Base-by-base conservation (phyloP, 306 rosid species). In the Ammopiptanthus mongolicus region DNA sequence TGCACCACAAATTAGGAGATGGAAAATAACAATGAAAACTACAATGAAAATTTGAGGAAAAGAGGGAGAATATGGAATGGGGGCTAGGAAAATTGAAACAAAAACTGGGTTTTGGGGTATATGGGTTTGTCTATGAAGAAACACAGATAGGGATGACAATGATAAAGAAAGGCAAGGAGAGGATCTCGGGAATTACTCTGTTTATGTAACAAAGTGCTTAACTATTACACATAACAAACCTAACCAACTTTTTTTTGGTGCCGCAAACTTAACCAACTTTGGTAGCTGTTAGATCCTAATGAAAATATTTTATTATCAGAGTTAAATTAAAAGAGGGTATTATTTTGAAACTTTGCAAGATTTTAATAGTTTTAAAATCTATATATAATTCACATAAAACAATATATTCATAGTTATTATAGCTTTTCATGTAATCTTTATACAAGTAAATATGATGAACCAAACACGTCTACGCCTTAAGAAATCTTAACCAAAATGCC, bases 91-190 rank as follows among this genome's bases (percentile, higher is more conserved):
- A 69, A 12, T 33, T 33, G 62, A 13, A 10, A 50, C 65, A 29
- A 22, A 80, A 75, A 31, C 74, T 33, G 72, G 70, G 79, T 56
- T 82, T 75, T 76, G 71, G 64, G 82, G 77, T 70, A 56, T 47
- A 65, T 57, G 65, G 71, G 34, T 48, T 62, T 78, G 42, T 22
- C 7, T 2, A 41, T 15, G 55, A 17, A 59, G 18, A 62, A 75
- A 77, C 56, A 67, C 41, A 67, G 66, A 47, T 56, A 58, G 22
- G 57, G 17, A 13, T 55, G 72, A 79, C 25, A 29, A 59, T 51
- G 47, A 21, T 25, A 85, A 77, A 53, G 77, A 69, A 68, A 79
- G 88, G 85, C 72, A 65, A 42, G 3, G 88, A 86, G 86, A 80
- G 53, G 66, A 79, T 52, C 31, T 71, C 80, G 92, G 85, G 42